Evolutionary conservation across 208 protist genomes (phyloP).

Genomic region (Leishmania tarentolae): DNA sequence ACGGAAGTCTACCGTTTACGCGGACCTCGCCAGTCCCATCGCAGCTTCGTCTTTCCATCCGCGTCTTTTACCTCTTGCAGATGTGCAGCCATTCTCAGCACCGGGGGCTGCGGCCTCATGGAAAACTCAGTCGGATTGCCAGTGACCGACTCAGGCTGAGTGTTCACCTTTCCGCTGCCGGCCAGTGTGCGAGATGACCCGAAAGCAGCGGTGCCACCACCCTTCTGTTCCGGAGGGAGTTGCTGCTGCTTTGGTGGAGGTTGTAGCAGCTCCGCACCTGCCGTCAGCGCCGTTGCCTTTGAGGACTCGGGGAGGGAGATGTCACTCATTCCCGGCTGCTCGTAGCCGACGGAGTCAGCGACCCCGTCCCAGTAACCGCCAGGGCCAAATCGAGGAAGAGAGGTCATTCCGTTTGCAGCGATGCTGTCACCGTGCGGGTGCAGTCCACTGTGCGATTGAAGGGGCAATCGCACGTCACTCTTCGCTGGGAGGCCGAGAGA

Average conservation of each 20-base stretch:
- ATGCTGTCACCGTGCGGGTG: not conserved
- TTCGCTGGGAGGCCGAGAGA: not conserved
- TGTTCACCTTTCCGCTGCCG: not conserved
- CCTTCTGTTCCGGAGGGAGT: not conserved
- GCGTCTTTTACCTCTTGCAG: not conserved
- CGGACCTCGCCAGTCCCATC: conserved; percentile 21
- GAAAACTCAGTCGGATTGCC: not conserved
- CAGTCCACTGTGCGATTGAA: not conserved
- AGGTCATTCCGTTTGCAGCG: not conserved
- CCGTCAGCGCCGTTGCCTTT: not conserved
- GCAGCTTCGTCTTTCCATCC: not conserved
- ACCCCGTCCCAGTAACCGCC: conserved; percentile 5
- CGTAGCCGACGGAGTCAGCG: not conserved
- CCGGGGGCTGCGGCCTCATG: not conserved
- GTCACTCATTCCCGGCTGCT: not conserved
- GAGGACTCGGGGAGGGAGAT: not conserved
- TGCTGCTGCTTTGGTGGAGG: not conserved
- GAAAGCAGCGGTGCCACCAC: not conserved
- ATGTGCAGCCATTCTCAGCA: not conserved
- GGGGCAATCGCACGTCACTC: not conserved
- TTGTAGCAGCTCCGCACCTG: not conserved
- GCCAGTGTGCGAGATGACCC: conserved; percentile 1
- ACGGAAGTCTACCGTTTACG: not conserved
- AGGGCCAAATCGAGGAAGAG: conserved; percentile 1
- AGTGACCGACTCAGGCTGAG: too few relatives aligned